phyloP scores from a whole-genome alignment of 2,329 filamentous ascomycete genomes.

The Aureobasidium namibiae region DNA sequence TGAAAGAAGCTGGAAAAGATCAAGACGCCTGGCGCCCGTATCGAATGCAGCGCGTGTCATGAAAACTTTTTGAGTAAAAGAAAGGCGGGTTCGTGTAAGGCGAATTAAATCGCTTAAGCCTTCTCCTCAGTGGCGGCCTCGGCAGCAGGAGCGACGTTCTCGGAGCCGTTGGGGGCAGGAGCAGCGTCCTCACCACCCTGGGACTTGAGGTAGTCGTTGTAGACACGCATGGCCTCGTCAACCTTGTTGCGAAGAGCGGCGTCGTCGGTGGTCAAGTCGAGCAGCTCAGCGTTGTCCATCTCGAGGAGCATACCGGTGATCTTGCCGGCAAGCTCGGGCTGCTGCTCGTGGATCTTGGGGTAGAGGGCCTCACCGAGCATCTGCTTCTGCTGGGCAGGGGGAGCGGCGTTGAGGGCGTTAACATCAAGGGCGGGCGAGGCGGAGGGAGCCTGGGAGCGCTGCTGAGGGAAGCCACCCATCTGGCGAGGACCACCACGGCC shows the following conservation, averaged over 20 bases:
- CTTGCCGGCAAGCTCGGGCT: conserved; percentile 94
- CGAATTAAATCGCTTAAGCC: conserved; percentile 1
- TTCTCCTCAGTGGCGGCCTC: conserved; percentile 19
- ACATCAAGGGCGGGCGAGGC: conserved; percentile 38
- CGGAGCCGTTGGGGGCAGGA: conserved; percentile 26
- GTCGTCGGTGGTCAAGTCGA: conserved; percentile 92
- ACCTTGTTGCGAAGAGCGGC: conserved; percentile 87
- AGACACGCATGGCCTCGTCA: conserved; percentile 91
- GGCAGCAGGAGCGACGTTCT: conserved; percentile 26
- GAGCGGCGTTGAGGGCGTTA: conserved; percentile 42
- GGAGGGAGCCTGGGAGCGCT: conserved; percentile 28
- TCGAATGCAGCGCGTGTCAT: conserved; percentile 13
- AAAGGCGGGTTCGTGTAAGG: conserved; percentile 1
- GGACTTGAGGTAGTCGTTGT: conserved; percentile 96
- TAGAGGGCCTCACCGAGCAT: conserved; percentile 96
- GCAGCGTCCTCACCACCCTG: conserved; percentile 42
- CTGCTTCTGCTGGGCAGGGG: conserved; percentile 87
- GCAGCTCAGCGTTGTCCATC: conserved; percentile 94
- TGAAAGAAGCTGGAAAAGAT: conserved; percentile 11
- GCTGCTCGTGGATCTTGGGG: conserved; percentile 93
- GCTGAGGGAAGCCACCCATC: conserved; percentile 29
- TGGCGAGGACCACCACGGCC: conserved; percentile 28
- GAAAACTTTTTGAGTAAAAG: conserved; percentile 12
- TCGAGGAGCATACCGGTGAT: conserved; percentile 99
- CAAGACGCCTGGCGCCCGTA: conserved; percentile 11